These are phyloP conservation scores for Spergularia marina DNA, from an alignment of 148 eudicot species.

Conservation along the genomic window DNA sequence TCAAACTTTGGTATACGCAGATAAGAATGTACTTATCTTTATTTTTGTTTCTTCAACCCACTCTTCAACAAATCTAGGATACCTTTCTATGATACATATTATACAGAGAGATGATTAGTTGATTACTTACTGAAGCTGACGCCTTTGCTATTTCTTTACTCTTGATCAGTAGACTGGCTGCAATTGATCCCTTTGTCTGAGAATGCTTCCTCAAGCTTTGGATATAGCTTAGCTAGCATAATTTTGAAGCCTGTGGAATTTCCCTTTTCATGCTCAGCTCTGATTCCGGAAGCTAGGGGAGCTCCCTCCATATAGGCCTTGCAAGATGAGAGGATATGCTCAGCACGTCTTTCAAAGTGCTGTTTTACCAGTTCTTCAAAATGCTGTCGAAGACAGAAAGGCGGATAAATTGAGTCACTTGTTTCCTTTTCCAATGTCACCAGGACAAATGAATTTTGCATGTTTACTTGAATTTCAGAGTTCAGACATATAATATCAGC, in stretches of 20 bases:
- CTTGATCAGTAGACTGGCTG: conserved; percentile 32
- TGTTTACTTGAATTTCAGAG: not conserved
- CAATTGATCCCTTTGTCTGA: conserved; percentile 62
- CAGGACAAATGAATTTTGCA: not conserved
- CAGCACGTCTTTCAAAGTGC: conserved; percentile 56
- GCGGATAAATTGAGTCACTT: not conserved
- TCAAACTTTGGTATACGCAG: not conserved
- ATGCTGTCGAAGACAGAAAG: conserved; percentile 45
- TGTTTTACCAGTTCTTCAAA: conserved; percentile 74
- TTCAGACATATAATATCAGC: not conserved
- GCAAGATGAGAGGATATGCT: conserved; percentile 60
- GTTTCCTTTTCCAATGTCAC: not conserved
- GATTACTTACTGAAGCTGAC: not conserved
- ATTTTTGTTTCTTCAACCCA: not conserved
- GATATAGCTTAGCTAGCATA: conserved; percentile 84
- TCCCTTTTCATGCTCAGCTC: conserved; percentile 36
- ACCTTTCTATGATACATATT: conserved; percentile 17
- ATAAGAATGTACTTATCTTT: not conserved
- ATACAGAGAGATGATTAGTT: conserved; percentile 5
- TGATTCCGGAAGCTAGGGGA: conserved; percentile 45
- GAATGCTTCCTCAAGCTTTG: conserved; percentile 81
- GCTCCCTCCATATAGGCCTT: conserved; percentile 81
- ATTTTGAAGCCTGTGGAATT: conserved; percentile 88
- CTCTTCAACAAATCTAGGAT: not conserved
- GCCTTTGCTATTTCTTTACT: conserved; percentile 3